Evolutionary conservation across 1,284 basidiomycete species (phyloP), one percentile per base, ranked within the genome.

Genomic region (Phellopilus nigrolimitatus): DNA sequence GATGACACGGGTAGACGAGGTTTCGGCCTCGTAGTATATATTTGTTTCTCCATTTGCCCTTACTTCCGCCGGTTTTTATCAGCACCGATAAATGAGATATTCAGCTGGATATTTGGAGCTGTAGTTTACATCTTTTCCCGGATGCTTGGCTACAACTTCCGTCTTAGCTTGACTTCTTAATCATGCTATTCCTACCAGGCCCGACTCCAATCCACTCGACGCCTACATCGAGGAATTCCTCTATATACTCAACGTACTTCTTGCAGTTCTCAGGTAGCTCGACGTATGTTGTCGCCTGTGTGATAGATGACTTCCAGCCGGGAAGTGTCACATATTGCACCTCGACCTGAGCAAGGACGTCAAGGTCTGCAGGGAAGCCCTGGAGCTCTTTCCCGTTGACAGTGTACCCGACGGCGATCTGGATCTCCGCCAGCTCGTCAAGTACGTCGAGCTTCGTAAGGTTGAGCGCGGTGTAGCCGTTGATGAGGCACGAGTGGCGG

Each of bases 391-490:
- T 78, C 36, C 85, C 93, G 53, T 93, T 79, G 22, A 91, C 68
- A 49, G 78, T 70, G 70, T 99, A 99, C 62, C 79, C 84, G 41
- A 89, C 79, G 7, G 79, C 94, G 27, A 99, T 76, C 72, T 95
- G 91, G 75, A 99, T 89, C 71, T 95, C 91, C 1, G 80, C 68
- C 38, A 99, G 76, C 47, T 78, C 73, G 62, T 98, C 95, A 37
- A 99, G 76, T 12, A 99, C 77, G 62, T 99, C 95, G 53, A 99
- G 82, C 69, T 99, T 99, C 57, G 95, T 99, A 60, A 99, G 75
- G 72, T 99, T 99, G 60, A 98, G 75, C 51, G 73, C 68, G 62
- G 95, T 93, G 71, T 98, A 99, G 38, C 95, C 95, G 70, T 99
- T 99, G 78, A 99, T 92, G 58, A 92, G 71, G 64, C 78, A 84